A percentile compares a stretch with the other conserved stretches of the same genome.
phyloP scores from a whole-genome alignment of 768 basidiomycete genomes.

The Agaricus subrufescens region DNA sequence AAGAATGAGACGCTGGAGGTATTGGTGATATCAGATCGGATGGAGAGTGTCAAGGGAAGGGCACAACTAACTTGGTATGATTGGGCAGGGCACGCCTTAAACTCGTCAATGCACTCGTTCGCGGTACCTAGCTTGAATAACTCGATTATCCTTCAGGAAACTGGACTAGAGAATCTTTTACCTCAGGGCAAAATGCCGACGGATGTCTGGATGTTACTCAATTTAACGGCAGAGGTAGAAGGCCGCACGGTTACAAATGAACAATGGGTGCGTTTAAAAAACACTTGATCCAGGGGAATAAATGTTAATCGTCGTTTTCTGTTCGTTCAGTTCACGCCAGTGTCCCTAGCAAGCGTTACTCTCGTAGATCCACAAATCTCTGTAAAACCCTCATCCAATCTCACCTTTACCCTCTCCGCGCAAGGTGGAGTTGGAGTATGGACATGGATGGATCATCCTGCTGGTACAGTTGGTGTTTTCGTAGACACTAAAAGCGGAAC shows the following conservation, averaged over 20 bases:
- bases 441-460: slow-evolving; percentile 59
- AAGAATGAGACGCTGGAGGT: not conserved
- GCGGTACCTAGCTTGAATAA: not conserved
- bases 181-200: slow-evolving; percentile 32
- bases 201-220: slow-evolving; percentile 49
- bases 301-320: not conserved
- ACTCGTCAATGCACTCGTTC: slow-evolving; percentile 25
- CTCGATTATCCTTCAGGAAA: slow-evolving; percentile 27
- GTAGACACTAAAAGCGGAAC: slow-evolving; percentile 34
- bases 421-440: slow-evolving; percentile 49
- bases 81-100: slow-evolving; percentile 29
- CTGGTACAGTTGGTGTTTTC: slow-evolving; percentile 50
- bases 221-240: slow-evolving; percentile 40
- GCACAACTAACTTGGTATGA: not conserved
- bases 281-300: not conserved
- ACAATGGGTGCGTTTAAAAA: slow-evolving; percentile 37
- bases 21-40: not conserved
- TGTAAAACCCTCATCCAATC: slow-evolving; percentile 23
- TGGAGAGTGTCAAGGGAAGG: not conserved
- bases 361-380: slow-evolving; percentile 47
- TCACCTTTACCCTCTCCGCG: slow-evolving; percentile 49
- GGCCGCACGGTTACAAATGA: slow-evolving; percentile 41
- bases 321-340: slow-evolving; percentile 41
- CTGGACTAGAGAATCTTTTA: slow-evolving; percentile 41
- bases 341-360: slow-evolving; percentile 38